Base-by-base conservation (phyloP, 306 rosid species). In the Trifolium repens region DNA sequence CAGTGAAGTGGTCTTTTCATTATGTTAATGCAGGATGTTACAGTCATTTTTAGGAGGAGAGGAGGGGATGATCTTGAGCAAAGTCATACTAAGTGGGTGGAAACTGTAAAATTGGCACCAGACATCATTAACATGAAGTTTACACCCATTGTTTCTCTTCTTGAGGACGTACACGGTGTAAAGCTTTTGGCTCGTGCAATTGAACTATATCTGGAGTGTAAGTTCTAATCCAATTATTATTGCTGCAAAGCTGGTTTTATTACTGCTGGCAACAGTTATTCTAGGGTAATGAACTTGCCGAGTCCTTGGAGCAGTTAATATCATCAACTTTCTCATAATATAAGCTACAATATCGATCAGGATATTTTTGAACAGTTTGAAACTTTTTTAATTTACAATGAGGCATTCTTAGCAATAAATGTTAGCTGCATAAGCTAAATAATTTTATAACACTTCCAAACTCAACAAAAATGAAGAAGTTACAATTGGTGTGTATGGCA, bases 41-140 rank as follows among this genome's bases (percentile, higher is more conserved):
- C 98, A 5, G 98, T 96, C 52, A 96, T 96, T 72, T 96, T 92
- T 80, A 88, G 99, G 82, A 90, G 99, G 82, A 91, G 99, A 84
- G 99, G 99, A 30, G 99, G 99, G 17, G 96, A 96, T 43, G 99
- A 96, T 90, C 98, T 96, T 65, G 99, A 90, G 89, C 99, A 96
- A 84, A 90, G 83, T 88, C 98, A 90, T 83, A 59, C 81, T 76
- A 90, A 83, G 79, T 96, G 99, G 99, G 93, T 81, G 64, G 93
- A 96, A 82, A 92, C 98, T 42, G 96, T 96, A 35, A 79, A 79
- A 79, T 78, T 73, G 71, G 96, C 98, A 7, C 98, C 99, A 26
- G 99, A 96, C 79, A 93, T 96, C 78, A 88, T 96, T 80, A 89
- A 96, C 88, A 96, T 96, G 99, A 89, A 90, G 34, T 96, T 96